Percentiles rank a stretch among this genome's conserved stretches.
These are phyloP conservation scores for Arthroderma sp. DNA, from an alignment of 2,329 filamentous ascomycete species.

Conservation along the genomic window DNA sequence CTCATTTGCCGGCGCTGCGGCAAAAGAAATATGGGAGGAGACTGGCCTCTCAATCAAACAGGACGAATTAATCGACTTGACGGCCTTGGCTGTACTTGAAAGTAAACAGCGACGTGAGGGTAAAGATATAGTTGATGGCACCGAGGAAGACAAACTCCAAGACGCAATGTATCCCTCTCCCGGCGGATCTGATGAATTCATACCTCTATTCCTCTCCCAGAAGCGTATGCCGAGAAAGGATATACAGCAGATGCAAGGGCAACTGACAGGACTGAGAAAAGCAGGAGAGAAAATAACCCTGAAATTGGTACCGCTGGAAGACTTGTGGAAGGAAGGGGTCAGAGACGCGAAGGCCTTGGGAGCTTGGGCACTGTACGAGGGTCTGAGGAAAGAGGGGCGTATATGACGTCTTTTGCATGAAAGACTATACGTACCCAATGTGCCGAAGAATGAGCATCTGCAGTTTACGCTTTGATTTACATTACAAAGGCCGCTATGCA, in stretches of 20 bases:
- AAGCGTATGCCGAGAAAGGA: constrained; percentile 37
- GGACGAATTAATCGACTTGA: constrained; percentile 42
- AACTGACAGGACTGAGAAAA: constrained; percentile 41
- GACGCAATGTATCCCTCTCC: constrained; percentile 41
- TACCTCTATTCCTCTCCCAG: constrained; percentile 43
- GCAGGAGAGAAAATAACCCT: constrained; percentile 48
- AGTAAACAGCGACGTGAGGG: neutral
- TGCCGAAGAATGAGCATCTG: neutral
- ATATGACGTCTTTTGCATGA: constrained; percentile 17
- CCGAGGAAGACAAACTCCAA: constrained; percentile 26
- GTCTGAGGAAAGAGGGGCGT: constrained; percentile 35
- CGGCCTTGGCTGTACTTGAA: constrained; percentile 32
- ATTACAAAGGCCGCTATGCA: too few relatives aligned
- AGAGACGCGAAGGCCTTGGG: constrained; percentile 45
- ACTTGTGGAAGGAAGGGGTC: constrained; percentile 41
- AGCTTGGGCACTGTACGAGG: constrained; percentile 43
- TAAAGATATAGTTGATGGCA: neutral
- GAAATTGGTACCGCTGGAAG: constrained; percentile 38
- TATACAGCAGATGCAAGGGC: constrained; percentile 39
- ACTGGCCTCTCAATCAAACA: constrained; percentile 39
- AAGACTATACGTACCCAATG: neutral
- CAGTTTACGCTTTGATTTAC: neutral
- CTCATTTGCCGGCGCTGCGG: constrained; percentile 41
- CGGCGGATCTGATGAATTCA: constrained; percentile 47
- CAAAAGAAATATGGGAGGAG: constrained; percentile 46